A percentile compares a stretch with the other conserved stretches of the same genome.
Conservation (phyloP, 2,329 filamentous ascomycete genomes). For the Calonectria leucothoes region DNA sequence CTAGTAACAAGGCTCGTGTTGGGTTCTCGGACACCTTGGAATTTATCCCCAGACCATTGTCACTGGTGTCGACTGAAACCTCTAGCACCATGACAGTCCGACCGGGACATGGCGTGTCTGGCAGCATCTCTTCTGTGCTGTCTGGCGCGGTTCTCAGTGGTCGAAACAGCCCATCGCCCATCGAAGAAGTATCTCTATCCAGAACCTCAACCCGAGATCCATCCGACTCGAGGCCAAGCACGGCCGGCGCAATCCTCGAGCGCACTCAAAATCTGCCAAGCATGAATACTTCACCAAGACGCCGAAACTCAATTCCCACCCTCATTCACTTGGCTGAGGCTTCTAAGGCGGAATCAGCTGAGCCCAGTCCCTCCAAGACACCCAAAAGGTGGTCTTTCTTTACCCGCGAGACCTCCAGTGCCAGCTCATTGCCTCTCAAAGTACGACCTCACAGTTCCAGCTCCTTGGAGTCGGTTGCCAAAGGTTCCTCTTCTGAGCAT, state of each 20-base stretch:
- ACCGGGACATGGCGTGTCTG: constrained; percentile 78
- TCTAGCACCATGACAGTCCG: constrained; percentile 80
- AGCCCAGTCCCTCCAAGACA: constrained; percentile 62
- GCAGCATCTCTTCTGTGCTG: constrained; percentile 83
- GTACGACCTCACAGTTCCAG: constrained; percentile 59
- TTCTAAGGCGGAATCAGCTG: constrained; percentile 48
- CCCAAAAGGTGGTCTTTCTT: constrained; percentile 73
- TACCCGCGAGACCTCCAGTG: constrained; percentile 66
- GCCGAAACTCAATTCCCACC: constrained; percentile 71
- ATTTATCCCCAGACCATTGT: constrained; percentile 85
- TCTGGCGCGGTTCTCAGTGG: constrained; percentile 64
- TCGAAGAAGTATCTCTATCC: constrained; percentile 39
- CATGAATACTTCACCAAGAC: constrained; percentile 52
- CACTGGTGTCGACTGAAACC: constrained; percentile 85
- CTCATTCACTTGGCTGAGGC: constrained; percentile 56
- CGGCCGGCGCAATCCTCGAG: constrained; percentile 77
- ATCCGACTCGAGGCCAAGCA: constrained; percentile 71
- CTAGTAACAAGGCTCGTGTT: constrained; percentile 71
- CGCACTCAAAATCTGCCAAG: constrained; percentile 45
- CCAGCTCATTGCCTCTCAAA: constrained; percentile 59
- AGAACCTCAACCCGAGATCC: constrained; percentile 55
- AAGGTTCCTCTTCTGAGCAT: constrained; percentile 51
- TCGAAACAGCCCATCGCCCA: constrained; percentile 51
- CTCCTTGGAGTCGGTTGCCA: constrained; percentile 54
- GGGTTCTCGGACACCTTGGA: constrained; percentile 88